Evolutionary conservation across 2,329 filamentous ascomycete species (phyloP).

Genomic region (Colletotrichum cordylinicola): DNA sequence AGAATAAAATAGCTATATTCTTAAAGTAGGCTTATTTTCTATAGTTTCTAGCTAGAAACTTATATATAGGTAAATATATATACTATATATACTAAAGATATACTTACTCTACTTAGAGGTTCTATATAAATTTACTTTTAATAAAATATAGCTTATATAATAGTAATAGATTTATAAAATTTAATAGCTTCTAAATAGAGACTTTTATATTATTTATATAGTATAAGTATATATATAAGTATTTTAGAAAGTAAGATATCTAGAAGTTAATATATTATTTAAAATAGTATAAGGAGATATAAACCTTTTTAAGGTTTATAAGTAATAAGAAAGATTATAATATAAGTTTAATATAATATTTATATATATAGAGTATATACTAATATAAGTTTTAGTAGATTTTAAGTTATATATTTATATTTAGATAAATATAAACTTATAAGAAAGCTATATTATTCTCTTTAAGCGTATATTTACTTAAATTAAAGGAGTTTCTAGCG

Average conservation of each 20-base stretch:
- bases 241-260: not conserved
- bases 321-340: not conserved
- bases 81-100: not conserved
- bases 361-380: too few relatives aligned
- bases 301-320: not conserved
- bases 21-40: not conserved
- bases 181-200: not conserved
- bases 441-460: too few relatives aligned
- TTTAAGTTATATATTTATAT: too few relatives aligned
- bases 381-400: too few relatives aligned
- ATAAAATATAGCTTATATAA: not conserved
- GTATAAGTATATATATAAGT: not conserved
- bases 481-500: too few relatives aligned
- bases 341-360: not conserved
- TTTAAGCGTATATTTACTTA: too few relatives aligned
- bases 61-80: not conserved
- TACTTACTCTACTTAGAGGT: not conserved
- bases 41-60: not conserved
- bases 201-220: not conserved
- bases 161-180: not conserved
- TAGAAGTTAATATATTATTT: not conserved
- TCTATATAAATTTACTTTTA: not conserved
- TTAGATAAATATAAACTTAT: too few relatives aligned
- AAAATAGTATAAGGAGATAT: not conserved
- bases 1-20: too few relatives aligned